Percentiles rank a stretch among this genome's conserved stretches.
Evolutionary conservation across 73 alveolate species (phyloP).

Genomic region (Effrenium voratum): DNA sequence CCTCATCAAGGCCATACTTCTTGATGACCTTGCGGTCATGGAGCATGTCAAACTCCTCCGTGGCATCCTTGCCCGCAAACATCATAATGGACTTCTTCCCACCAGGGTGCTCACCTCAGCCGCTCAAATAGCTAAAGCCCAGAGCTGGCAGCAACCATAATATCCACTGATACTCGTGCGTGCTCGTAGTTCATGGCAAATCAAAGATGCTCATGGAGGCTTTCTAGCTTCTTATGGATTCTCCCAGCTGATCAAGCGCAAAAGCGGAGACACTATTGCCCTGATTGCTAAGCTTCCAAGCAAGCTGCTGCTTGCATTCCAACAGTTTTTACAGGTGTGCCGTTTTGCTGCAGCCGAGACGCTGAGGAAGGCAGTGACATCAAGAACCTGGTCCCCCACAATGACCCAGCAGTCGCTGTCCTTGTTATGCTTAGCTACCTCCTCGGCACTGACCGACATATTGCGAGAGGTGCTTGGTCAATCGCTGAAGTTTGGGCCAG

Average conservation of each 20-base stretch:
- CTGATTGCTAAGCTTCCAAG: too few relatives aligned
- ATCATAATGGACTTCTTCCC: slow-evolving; percentile 76
- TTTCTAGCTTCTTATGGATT: too few relatives aligned
- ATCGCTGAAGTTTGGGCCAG: too few relatives aligned
- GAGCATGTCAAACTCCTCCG: slow-evolving; percentile 80
- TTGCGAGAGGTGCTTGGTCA: too few relatives aligned
- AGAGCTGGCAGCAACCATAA: too few relatives aligned
- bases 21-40: slow-evolving; percentile 79
- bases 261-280: too few relatives aligned
- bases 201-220: too few relatives aligned
- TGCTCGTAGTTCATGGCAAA: too few relatives aligned
- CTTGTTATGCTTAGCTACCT: slow-evolving; percentile 94
- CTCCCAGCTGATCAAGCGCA: too few relatives aligned
- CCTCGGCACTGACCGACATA: slow-evolving; percentile 91
- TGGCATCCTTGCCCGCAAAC: slow-evolving; percentile 88
- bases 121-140: background rate
- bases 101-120: slow-evolving; percentile 71
- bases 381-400: slow-evolving; percentile 95
- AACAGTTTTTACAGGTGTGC: too few relatives aligned
- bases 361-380: slow-evolving; percentile 95
- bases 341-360: background rate
- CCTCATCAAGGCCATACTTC: slow-evolving; percentile 50
- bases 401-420: slow-evolving; percentile 95
- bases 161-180: too few relatives aligned
- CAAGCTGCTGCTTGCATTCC: too few relatives aligned